Conservation (phyloP, 2,329 filamentous ascomycete species). For the Helotiales sp. region DNA sequence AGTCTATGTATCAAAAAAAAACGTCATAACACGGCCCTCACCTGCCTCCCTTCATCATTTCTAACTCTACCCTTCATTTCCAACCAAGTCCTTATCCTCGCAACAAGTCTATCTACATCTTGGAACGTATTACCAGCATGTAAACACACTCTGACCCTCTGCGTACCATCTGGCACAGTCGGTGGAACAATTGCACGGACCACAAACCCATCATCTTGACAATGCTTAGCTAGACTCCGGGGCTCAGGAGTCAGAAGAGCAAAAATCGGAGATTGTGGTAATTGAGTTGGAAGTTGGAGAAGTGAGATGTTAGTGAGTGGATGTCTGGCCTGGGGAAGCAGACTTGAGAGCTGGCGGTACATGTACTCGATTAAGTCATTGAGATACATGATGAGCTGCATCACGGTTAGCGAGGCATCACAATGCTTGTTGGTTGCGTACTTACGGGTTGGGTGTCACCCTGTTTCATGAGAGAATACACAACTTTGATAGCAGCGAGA, state of each 20-base stretch:
- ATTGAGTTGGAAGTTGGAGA: constrained; percentile 37
- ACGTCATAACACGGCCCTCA: constrained; percentile 24
- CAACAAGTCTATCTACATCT: constrained; percentile 58
- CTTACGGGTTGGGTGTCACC: constrained; percentile 54
- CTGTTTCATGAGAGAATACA: constrained; percentile 54
- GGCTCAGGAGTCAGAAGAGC: constrained; percentile 63
- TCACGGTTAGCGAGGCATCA: background rate
- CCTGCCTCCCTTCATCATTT: background rate
- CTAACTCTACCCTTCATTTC: background rate
- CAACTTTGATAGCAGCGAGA: constrained; percentile 47
- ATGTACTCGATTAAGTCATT: constrained; percentile 53
- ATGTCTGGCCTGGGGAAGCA: constrained; percentile 37
- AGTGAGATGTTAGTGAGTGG: constrained; percentile 19
- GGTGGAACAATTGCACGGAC: constrained; percentile 71
- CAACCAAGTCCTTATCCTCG: constrained; percentile 35
- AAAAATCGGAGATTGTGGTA: constrained; percentile 66
- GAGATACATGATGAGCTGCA: constrained; percentile 48
- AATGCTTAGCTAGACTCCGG: constrained; percentile 61
- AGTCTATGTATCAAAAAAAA: background rate
- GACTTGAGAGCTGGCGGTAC: constrained; percentile 48
- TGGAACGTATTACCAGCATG: constrained; percentile 67
- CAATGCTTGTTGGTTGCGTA: background rate
- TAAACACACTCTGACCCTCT: constrained; percentile 69
- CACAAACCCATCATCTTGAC: constrained; percentile 62
- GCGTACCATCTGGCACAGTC: constrained; percentile 66